These are phyloP conservation scores for Krasilnikovozyma curviuscula DNA, from an alignment of 768 basidiomycete genomes.

Conservation along the genomic window DNA sequence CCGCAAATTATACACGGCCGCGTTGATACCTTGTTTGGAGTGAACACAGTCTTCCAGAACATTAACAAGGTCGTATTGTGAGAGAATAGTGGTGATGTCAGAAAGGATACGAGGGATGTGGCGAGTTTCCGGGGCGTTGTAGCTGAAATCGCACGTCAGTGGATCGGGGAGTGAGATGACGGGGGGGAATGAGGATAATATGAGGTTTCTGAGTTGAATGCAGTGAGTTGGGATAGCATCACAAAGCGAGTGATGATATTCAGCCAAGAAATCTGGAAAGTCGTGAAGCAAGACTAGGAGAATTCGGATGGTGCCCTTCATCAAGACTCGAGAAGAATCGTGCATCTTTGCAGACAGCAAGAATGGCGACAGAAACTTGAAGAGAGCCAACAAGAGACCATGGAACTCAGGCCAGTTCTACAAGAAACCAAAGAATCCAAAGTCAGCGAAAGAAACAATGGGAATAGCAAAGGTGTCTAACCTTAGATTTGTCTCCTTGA, in stretches of 20 bases:
- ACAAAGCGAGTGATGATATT: constrained; percentile 88
- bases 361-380: constrained; percentile 88
- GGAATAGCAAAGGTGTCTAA: constrained; percentile 21
- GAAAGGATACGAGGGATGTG: constrained; percentile 76
- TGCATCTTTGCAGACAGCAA: constrained; percentile 57
- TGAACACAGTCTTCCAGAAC: constrained; percentile 65
- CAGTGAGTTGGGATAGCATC: constrained; percentile 82
- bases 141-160: constrained; percentile 21
- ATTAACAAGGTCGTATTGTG: constrained; percentile 54
- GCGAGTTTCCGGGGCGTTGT: constrained; percentile 70
- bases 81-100: constrained; percentile 69
- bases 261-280: constrained; percentile 93
- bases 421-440: not conserved
- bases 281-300: constrained; percentile 91
- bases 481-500: constrained; percentile 69
- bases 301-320: constrained; percentile 72
- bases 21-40: constrained; percentile 2
- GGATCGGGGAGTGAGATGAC: constrained; percentile 66
- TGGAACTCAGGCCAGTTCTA: constrained; percentile 93
- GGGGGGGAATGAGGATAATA: constrained; percentile 85
- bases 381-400: constrained; percentile 74
- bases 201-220: constrained; percentile 88
- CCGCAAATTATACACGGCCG: constrained; percentile 15
- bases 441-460: not conserved
- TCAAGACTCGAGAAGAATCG: constrained; percentile 62